Conservation (phyloP, 2,329 filamentous ascomycete genomes). For the Alternaria tenuissima region DNA sequence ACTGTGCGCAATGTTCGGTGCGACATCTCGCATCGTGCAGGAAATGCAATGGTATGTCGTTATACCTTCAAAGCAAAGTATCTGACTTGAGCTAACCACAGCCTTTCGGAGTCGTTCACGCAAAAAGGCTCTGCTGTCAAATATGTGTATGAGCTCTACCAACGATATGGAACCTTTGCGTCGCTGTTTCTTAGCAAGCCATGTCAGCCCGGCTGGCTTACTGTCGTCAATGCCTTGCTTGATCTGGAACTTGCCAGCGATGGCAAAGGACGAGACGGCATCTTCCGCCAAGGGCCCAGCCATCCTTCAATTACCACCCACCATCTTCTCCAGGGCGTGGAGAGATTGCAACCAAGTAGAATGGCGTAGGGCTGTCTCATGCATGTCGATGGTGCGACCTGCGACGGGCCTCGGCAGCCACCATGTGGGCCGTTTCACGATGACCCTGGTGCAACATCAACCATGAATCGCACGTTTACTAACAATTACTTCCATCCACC, state of each 20-base stretch:
- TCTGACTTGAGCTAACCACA: neutral
- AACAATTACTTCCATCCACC: neutral
- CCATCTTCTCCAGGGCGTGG: neutral
- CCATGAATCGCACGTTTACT: neutral
- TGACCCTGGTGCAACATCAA: conserved; percentile 9
- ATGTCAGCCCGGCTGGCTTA: neutral
- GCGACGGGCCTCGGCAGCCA: conserved; percentile 12
- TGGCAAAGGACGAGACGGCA: neutral
- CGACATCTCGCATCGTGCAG: neutral
- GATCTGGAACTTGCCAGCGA: neutral
- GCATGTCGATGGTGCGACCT: conserved; percentile 8
- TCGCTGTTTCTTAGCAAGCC: neutral
- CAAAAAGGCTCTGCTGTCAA: neutral
- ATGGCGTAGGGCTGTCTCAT: conserved; percentile 7
- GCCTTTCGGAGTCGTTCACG: neutral
- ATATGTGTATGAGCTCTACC: neutral
- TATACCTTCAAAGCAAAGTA: neutral
- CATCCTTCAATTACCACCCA: neutral
- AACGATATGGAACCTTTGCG: neutral
- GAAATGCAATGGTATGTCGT: neutral
- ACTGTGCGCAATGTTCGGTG: neutral
- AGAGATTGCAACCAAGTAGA: neutral
- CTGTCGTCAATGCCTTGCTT: neutral
- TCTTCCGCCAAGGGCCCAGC: neutral
- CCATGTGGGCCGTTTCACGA: conserved; percentile 9